Conservation (phyloP, 257 asterid genomes). For the Nicotiana sylvestris region DNA sequence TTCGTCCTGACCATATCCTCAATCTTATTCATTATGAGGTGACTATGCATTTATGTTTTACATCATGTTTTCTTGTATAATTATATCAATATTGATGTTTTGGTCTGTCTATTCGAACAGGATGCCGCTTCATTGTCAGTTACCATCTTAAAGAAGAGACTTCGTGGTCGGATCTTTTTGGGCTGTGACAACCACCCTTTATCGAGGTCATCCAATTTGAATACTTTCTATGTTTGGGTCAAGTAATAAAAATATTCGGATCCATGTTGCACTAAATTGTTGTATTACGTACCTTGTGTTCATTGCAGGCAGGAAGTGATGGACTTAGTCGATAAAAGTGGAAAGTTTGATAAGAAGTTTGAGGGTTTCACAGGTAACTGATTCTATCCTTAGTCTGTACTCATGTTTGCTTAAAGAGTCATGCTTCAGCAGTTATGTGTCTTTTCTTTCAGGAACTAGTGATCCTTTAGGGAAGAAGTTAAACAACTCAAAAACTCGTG, state of each 20-base stretch:
- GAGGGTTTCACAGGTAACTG: constrained; percentile 67
- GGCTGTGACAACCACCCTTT: constrained; percentile 93
- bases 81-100: not conserved
- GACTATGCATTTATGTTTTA: constrained; percentile 7
- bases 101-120: constrained; percentile 26
- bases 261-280: not conserved
- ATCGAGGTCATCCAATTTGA: constrained; percentile 53
- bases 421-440: not conserved
- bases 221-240: not conserved
- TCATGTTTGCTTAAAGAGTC: not conserved
- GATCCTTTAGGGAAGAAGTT: constrained; percentile 85
- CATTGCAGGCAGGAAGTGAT: constrained; percentile 76
- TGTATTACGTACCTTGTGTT: not conserved
- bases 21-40: constrained; percentile 97
- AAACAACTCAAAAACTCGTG: constrained; percentile 71
- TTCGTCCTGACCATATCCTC: constrained; percentile 91
- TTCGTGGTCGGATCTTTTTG: constrained; percentile 58
- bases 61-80: not conserved
- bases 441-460: constrained; percentile 50
- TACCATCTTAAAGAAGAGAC: constrained; percentile 67
- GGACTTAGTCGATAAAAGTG: constrained; percentile 71
- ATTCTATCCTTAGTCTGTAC: not conserved
- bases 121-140: constrained; percentile 92
- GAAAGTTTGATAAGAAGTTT: constrained; percentile 61
- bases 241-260: not conserved